A percentile compares a stretch with the other conserved stretches of the same genome.
Conservation (phyloP, 1,139 yeast genomes). For the Taiozyma sp. region DNA sequence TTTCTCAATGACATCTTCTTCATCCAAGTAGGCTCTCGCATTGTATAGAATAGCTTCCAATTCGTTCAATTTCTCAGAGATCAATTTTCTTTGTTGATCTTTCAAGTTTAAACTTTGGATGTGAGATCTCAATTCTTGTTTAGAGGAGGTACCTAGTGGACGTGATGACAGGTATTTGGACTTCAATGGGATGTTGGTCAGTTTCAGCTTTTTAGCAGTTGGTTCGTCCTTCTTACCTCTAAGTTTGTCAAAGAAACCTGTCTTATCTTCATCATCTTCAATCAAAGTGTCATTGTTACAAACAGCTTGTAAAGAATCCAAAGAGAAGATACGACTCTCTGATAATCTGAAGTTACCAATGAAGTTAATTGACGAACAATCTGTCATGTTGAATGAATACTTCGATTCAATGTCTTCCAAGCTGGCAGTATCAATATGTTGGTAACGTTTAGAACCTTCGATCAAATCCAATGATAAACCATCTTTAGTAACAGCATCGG, state of each 20-base stretch:
- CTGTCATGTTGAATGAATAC: slow-evolving; percentile 34
- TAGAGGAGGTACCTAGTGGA: slow-evolving; percentile 42
- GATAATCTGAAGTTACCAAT: slow-evolving; percentile 44
- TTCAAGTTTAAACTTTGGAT: slow-evolving; percentile 25
- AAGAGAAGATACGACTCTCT: slow-evolving; percentile 44
- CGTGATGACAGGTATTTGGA: slow-evolving; percentile 36
- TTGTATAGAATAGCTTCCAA: slow-evolving; percentile 58
- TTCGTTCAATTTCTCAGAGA: slow-evolving; percentile 47
- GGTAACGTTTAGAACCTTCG: slow-evolving; percentile 50
- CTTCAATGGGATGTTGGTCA: slow-evolving; percentile 21
- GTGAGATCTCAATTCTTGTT: slow-evolving; percentile 27
- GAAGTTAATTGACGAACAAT: slow-evolving; percentile 42
- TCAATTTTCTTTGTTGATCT: slow-evolving; percentile 43
- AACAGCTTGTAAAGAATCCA: slow-evolving; percentile 38
- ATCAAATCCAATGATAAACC: slow-evolving; percentile 36
- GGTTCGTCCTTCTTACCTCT: slow-evolving; percentile 6
- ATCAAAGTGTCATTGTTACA: slow-evolving; percentile 26
- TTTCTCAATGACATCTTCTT: slow-evolving; percentile 35
- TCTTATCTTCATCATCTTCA: slow-evolving; percentile 2
- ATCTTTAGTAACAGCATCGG: slow-evolving; percentile 6
- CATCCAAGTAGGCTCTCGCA: slow-evolving; percentile 49
- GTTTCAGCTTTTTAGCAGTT: slow-evolving; percentile 5
- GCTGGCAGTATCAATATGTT: slow-evolving; percentile 27
- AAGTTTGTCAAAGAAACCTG: slow-evolving; percentile 12
- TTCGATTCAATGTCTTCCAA: slow-evolving; percentile 24